phyloP scores from a whole-genome alignment of 176 grass and related monocot species.

The Zea mays region DNA sequence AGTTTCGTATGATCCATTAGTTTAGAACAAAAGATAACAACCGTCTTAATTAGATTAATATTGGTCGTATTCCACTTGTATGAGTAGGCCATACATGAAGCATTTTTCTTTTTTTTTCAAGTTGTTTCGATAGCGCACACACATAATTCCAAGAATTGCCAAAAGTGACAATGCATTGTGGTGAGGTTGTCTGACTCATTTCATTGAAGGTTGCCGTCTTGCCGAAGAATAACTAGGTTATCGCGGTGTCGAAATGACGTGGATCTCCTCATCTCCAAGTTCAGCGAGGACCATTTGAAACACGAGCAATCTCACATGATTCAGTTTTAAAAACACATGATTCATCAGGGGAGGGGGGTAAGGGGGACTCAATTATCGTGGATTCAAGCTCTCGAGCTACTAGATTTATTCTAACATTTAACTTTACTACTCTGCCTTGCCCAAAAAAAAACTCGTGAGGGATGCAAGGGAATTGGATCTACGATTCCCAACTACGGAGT shows the following conservation, averaged over 20 bases:
- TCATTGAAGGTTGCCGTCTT: neutral
- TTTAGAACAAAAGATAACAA: no score
- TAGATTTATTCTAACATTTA: no score
- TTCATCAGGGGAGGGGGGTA: no score
- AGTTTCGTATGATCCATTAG: no score
- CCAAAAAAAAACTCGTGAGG: neutral
- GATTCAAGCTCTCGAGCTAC: no score
- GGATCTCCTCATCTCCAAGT: neutral
- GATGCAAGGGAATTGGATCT: neutral
- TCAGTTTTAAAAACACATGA: no score
- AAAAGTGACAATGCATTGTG: neutral
- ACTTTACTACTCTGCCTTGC: no score
- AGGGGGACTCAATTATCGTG: no score
- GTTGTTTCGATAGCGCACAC: neutral
- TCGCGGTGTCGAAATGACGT: neutral
- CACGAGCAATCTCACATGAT: neutral
- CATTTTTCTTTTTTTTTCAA: neutral
- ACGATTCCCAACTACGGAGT: neutral
- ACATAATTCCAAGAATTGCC: neutral
- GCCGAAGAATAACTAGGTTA: neutral
- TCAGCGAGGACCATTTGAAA: neutral
- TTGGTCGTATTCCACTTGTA: no score
- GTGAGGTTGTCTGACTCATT: neutral
- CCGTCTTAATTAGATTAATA: no score
- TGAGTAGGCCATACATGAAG: no score